Percentiles rank a stretch among this genome's conserved stretches.
Evolutionary conservation across 2,329 filamentous ascomycete genomes (phyloP).

Genomic region (Cladophialophora carrionii): DNA sequence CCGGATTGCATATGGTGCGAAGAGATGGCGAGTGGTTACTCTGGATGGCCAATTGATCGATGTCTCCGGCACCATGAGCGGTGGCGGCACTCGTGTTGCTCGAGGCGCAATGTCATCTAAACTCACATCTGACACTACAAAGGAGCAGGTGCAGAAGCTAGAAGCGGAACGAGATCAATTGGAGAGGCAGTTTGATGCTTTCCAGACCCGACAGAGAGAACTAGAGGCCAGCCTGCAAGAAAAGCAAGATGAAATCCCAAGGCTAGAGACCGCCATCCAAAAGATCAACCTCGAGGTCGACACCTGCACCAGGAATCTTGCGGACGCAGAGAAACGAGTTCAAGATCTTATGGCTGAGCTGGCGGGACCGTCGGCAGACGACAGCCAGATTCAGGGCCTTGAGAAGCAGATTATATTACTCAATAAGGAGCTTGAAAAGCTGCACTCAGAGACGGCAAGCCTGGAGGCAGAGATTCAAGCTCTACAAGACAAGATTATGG

Average conservation of each 20-base stretch:
- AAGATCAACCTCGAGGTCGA: slow-evolving; percentile 88
- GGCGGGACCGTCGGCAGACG: slow-evolving; percentile 77
- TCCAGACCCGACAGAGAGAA: slow-evolving; percentile 81
- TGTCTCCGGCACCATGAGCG: slow-evolving; percentile 98
- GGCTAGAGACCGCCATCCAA: slow-evolving; percentile 85
- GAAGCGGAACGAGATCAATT: slow-evolving; percentile 83
- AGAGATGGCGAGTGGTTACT: slow-evolving; percentile 94
- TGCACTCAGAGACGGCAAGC: slow-evolving; percentile 82
- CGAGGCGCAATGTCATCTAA: slow-evolving; percentile 97
- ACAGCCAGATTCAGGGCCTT: slow-evolving; percentile 70
- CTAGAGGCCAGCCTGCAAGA: slow-evolving; percentile 74
- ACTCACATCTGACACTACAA: slow-evolving; percentile 80
- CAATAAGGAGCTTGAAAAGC: slow-evolving; percentile 75
- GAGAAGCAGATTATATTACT: slow-evolving; percentile 77
- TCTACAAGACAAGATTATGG: slow-evolving; percentile 97
- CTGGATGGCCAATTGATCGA: slow-evolving; percentile 94
- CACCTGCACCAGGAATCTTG: slow-evolving; percentile 80
- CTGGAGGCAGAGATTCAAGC: slow-evolving; percentile 91
- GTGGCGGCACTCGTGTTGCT: slow-evolving; percentile 87
- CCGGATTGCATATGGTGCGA: slow-evolving; percentile 91
- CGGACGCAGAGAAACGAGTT: slow-evolving; percentile 80
- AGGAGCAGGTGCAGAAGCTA: slow-evolving; percentile 84
- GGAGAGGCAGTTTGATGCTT: slow-evolving; percentile 79
- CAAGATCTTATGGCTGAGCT: slow-evolving; percentile 82
- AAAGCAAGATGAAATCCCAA: slow-evolving; percentile 76